These are phyloP conservation scores for Eucalyptus dawsonii DNA, from an alignment of 345 rosid genomes.

Conservation along the genomic window DNA sequence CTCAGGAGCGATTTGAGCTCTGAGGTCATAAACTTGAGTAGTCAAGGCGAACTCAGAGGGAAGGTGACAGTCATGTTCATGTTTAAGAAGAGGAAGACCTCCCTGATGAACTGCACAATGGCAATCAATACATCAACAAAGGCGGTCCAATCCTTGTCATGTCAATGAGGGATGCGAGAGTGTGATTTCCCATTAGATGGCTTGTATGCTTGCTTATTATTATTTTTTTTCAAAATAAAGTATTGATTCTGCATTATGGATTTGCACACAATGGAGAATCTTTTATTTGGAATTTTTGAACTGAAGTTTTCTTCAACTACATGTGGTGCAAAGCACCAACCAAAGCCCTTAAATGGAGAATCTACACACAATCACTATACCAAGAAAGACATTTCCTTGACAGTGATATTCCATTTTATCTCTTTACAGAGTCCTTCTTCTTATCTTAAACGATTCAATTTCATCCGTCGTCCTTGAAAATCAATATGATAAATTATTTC, in stretches of 20 bases:
- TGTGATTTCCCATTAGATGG: not conserved
- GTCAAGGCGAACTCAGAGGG: not conserved
- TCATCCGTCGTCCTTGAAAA: not conserved
- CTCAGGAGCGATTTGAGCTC: not conserved
- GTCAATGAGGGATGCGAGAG: not conserved
- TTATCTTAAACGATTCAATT: not conserved
- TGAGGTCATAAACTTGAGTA: not conserved
- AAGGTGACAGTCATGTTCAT: not conserved
- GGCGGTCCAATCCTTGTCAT: not conserved
- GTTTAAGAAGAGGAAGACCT: not conserved
- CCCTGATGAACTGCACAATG: slow-evolving; percentile 1
- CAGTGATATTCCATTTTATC: not conserved
- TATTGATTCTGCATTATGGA: not conserved
- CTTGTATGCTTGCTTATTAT: not conserved
- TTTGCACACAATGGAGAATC: not conserved
- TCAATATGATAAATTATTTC: not conserved
- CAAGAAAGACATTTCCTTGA: not conserved
- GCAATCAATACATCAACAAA: not conserved
- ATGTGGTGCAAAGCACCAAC: not conserved
- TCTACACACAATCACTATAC: not conserved
- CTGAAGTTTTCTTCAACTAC: not conserved
- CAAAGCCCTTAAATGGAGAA: not conserved
- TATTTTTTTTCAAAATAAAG: not conserved
- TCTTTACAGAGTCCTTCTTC: not conserved
- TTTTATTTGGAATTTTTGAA: not conserved